Percentiles rank a stretch among this genome's conserved stretches.
Evolutionary conservation across 768 basidiomycete species (phyloP).

Genomic region (Suillus subluteus): DNA sequence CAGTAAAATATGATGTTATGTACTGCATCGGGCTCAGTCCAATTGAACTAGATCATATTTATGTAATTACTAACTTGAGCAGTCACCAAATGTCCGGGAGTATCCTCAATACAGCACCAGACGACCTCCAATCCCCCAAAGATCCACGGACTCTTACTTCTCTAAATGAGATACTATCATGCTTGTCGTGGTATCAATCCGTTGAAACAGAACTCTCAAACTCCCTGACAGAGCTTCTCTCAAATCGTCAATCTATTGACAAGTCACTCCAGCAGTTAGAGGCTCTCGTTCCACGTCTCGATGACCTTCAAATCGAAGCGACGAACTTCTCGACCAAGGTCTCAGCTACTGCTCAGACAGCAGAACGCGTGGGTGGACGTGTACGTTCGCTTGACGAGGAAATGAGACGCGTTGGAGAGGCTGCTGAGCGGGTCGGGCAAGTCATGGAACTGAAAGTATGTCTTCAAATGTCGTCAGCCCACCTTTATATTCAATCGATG

Average conservation of each 20-base stretch:
- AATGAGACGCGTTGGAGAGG: slow-evolving; percentile 87
- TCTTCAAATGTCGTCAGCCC: slow-evolving; percentile 31
- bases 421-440: slow-evolving; percentile 88
- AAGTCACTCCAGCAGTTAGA: slow-evolving; percentile 64
- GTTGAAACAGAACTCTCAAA: slow-evolving; percentile 78
- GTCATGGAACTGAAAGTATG: slow-evolving; percentile 93
- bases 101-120: slow-evolving; percentile 3
- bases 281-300: slow-evolving; percentile 61
- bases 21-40: not conserved
- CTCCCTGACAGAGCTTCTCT: slow-evolving; percentile 71
- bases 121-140: slow-evolving; percentile 13
- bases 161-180: slow-evolving; percentile 72
- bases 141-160: slow-evolving; percentile 52
- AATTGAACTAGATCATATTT: not conserved
- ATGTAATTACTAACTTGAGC: not conserved
- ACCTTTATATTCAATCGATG: slow-evolving; percentile 28
- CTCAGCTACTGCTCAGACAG: slow-evolving; percentile 73
- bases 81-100: slow-evolving; percentile 17
- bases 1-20: not conserved
- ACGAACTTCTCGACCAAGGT: slow-evolving; percentile 58
- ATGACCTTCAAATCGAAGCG: slow-evolving; percentile 64
- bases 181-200: slow-evolving; percentile 73
- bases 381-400: slow-evolving; percentile 91
- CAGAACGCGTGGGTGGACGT: slow-evolving; percentile 88
- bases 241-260: slow-evolving; percentile 67